Evolutionary conservation across 2,329 filamentous ascomycete genomes (phyloP), one percentile per base, ranked within the genome.

Genomic region (Exophiala lecanii-corni): DNA sequence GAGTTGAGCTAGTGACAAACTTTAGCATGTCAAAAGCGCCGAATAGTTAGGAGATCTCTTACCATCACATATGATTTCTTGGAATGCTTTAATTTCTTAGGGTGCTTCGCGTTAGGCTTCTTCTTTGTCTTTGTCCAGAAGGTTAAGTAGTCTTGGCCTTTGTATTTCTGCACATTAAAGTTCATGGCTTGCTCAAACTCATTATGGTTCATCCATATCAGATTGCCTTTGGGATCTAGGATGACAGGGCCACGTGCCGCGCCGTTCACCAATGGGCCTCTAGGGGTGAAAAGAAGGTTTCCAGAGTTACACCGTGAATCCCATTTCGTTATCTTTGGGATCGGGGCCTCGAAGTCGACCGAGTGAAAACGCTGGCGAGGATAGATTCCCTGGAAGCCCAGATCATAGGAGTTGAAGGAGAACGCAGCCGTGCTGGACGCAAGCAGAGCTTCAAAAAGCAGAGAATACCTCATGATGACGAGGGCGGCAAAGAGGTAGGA

Each of bases 111-210:
- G 71, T 53, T 73, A 68, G 2, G 67, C 69, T 1, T 64, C 63
- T 15, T 68, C 64, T 23, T 68, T 61, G 49, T 70, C 64, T 20
- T 71, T 69, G 66, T 62, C 70, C 71, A 74, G 50, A 73, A 74
- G 0, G 69, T 72, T 37, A 74, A 53, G 55, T 72, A 73, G 6
- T 59, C 53, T 45, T 71, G 54, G 2, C 65, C 68, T 44, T 62
- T 63, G 49, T 68, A 74, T 5, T 56, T 50, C 51, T 74, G 68
- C 1, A 71, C 65, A 47, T 68, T 66, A 3, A 72, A 54, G 50
- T 72, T 71, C 47, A 73, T 72, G 4, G 68, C 64, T 36, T 68
- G 60, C 9, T 55, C 53, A 32, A 62, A 62, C 26, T 58, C 51
- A 3, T 43, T 30, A 20, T 58, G 61, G 47, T 55, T 39, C 38